Base-by-base conservation (phyloP, 2,329 filamentous ascomycete species). In the Diaporthe ilicicola region DNA sequence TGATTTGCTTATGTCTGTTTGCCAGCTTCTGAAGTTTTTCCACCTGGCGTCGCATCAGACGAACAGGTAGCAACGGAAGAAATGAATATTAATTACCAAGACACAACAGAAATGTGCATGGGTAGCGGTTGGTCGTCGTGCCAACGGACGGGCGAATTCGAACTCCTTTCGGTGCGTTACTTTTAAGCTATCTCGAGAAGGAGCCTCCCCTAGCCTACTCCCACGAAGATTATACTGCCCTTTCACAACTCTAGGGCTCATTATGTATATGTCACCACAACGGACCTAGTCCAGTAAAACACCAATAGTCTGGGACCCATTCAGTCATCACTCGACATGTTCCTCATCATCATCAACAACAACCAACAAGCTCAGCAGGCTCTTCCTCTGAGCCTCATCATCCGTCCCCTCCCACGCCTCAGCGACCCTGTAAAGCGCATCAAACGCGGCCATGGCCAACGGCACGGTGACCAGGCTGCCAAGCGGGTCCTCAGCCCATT, bases 401-500 rank as follows among this genome's bases (percentile, higher is more conserved):
- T 42, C 27, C 1, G 22, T 22, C 27, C 6, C 61, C 61, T 56
- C 24, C 22, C 42, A 59, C 12, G 15, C 15, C 69, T 59, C 69
- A 7, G 61, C 42, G 6, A 55, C 51, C 13, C 22, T 50, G 29
- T 55, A 42, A 8, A 70, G 6, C 22, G 32, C 51, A 12, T 67
- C 29, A 39, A 67, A 70, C 42, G 54, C 42, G 2, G 54, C 13
- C 69, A 70, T 67, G 9, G 61, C 64, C 32, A 9, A 12, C 4
- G 53, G 34, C 17, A 55, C 61, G 7, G 39, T 59, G 32, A 67
- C 13, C 1, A 54, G n/a, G 22, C 29, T 54, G 2, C 29, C 7
- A 4, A 69, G 22, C 29, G 66, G 66, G 66, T 53, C 56, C 3
- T 22, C 46, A n/a, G n/a, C n/a, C 37, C 69, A 66, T 53, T 67